Conservation (phyloP, 2,329 filamentous ascomycete species). For the Colletotrichum higginsianum region DNA sequence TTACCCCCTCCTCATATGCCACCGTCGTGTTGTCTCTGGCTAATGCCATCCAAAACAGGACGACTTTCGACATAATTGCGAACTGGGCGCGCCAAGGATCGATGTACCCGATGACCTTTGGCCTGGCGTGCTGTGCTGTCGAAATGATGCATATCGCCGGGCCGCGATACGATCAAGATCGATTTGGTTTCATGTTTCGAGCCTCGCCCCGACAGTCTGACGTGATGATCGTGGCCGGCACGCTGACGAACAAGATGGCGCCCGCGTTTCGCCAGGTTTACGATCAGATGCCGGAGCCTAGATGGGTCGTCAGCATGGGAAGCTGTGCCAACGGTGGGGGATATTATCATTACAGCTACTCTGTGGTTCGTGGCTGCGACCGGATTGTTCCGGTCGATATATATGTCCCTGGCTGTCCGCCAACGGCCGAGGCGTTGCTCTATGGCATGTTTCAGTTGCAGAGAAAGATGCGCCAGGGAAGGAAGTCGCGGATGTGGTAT, state of each 20-base stretch:
- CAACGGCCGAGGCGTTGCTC: constrained; percentile 72
- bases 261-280: constrained; percentile 91
- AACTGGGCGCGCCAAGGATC: constrained; percentile 91
- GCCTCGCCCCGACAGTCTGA: constrained; percentile 90
- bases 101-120: constrained; percentile 91
- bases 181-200: constrained; percentile 90
- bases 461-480: constrained; percentile 78
- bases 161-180: constrained; percentile 90
- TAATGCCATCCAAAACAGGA: constrained; percentile 61
- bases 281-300: constrained; percentile 94
- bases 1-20: too few relatives aligned
- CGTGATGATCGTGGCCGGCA: constrained; percentile 94
- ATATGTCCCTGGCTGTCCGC: constrained; percentile 83
- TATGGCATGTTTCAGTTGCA: constrained; percentile 82
- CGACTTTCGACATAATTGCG: constrained; percentile 82
- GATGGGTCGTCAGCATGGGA: constrained; percentile 89
- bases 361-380: constrained; percentile 79
- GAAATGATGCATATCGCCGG: constrained; percentile 97
- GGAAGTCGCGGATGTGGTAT: constrained; percentile 71
- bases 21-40: not conserved
- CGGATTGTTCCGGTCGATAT: constrained; percentile 84
- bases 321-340: constrained; percentile 88
- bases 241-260: constrained; percentile 96
- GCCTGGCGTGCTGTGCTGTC: constrained; percentile 88
- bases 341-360: constrained; percentile 90